These are phyloP conservation scores for Onygena corvina DNA, from an alignment of 2,329 filamentous ascomycete species.

Conservation along the genomic window DNA sequence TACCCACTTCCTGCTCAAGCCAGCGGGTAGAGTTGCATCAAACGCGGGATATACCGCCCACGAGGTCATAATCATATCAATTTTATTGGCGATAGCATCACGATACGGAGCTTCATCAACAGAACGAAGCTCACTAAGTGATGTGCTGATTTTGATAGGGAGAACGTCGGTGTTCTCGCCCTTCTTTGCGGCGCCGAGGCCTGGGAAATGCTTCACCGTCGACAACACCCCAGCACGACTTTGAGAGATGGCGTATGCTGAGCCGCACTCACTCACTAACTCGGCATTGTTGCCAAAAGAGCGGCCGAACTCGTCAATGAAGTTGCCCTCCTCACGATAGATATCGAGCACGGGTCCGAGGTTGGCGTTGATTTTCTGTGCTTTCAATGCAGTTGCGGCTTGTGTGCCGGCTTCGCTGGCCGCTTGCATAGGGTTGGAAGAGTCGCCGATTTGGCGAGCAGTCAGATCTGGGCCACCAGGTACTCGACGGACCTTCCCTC, in stretches of 20 bases:
- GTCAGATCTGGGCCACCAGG: background rate
- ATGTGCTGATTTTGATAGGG: conserved; percentile 21
- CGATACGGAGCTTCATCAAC: conserved; percentile 22
- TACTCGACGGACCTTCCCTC: conserved; percentile 20
- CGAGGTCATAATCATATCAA: conserved; percentile 25
- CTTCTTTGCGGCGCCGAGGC: conserved; percentile 20
- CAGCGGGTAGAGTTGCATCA: conserved; percentile 22
- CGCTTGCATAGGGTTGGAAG: conserved; percentile 15
- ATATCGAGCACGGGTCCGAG: conserved; percentile 24
- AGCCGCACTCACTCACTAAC: conserved; percentile 18
- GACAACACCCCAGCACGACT: conserved; percentile 18
- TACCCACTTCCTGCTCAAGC: conserved; percentile 22
- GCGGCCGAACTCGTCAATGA: conserved; percentile 19
- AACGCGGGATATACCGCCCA: conserved; percentile 24
- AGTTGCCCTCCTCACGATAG: conserved; percentile 20
- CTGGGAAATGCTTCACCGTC: conserved; percentile 25
- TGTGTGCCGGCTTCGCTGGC: conserved; percentile 19
- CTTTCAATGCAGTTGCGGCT: conserved; percentile 17
- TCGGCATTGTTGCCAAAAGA: conserved; percentile 21
- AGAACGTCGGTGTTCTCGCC: conserved; percentile 21
- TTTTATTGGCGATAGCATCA: conserved; percentile 17
- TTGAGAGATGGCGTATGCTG: conserved; percentile 19
- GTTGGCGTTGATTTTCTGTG: conserved; percentile 20
- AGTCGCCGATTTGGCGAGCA: conserved; percentile 12
- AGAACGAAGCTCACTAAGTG: conserved; percentile 16